Evolutionary conservation across 1,284 basidiomycete species (phyloP), one percentile per base, ranked within the genome.

Genomic region (Ustilago trichophora): DNA sequence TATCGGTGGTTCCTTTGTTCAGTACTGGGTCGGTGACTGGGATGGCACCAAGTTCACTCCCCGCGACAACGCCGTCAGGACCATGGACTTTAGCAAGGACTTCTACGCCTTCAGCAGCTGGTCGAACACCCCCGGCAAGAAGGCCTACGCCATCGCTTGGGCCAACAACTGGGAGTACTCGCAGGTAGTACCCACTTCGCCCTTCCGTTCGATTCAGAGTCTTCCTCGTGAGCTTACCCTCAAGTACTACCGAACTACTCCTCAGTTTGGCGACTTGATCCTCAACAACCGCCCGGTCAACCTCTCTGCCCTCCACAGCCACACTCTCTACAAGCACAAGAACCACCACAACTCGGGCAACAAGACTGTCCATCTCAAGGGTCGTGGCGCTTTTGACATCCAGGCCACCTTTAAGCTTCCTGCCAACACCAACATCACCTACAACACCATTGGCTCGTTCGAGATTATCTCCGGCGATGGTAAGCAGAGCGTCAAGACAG

Each of bases 111-210:
- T 80, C 16, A 81, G 82, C 62, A 83, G 82, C 63, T 83, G 80
- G 73, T 73, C 72, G 59, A 78, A 78, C 38, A 64, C 66, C 9
- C 67, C 72, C 15, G 48, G 63, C 27, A 62, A 73, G 37, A 57
- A 69, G 46, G 59, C 78, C 15, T 70, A 83, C 48, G 73, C 67
- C 22, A 79, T 83, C 25, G 78, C 70, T 4, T 84, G 83, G 83
- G 83, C 82, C 24, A 77, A 67, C 67, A 84, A 84, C 73, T 83
- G 82, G 82, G 77, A 82, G 66, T 84, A 84, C 75, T 74, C 80
- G 21, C 40, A 82, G 37, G 53, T 62, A 12, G 81, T 80, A 3
- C 83, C 83, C 13, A 83, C 83, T 1, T 77, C 34, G 5, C 80
- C 80, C 8, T 84, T 80, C 80, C 72, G 83, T 19, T 80, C 78